Conservation (phyloP, 2,329 filamentous ascomycete species). For the Sporothrix inflata region DNA sequence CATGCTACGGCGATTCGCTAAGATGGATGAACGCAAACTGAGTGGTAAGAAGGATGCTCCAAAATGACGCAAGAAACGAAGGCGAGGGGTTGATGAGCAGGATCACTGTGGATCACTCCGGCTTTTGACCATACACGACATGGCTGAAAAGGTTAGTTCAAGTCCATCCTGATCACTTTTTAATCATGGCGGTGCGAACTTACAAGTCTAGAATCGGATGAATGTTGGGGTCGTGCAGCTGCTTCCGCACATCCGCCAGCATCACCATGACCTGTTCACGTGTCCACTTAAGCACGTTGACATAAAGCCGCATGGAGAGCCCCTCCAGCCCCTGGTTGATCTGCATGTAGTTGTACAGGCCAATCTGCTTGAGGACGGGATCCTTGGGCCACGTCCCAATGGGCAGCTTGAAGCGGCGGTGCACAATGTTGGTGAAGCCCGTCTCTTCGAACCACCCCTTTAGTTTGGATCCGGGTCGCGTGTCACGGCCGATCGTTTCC, state of each 20-base stretch:
- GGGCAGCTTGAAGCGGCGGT: constrained; percentile 51
- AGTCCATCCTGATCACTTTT: neutral
- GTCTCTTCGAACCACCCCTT: constrained; percentile 48
- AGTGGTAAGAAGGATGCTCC: neutral
- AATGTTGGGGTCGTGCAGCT: constrained; percentile 32
- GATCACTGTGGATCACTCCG: neutral
- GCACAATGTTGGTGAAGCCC: constrained; percentile 54
- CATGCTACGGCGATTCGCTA: neutral
- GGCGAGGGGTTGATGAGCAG: neutral
- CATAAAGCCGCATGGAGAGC: constrained; percentile 33
- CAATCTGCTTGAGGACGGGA: constrained; percentile 48
- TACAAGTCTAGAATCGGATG: constrained; percentile 34
- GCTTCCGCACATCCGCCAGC: constrained; percentile 32
- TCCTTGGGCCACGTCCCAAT: constrained; percentile 53
- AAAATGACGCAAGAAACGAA: neutral
- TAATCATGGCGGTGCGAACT: neutral
- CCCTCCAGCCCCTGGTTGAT: constrained; percentile 33
- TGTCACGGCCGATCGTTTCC: constrained; percentile 32
- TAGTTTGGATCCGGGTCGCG: constrained; percentile 38
- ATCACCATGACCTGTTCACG: constrained; percentile 32
- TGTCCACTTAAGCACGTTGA: constrained; percentile 37
- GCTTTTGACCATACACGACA: constrained; percentile 34
- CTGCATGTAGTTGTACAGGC: constrained; percentile 31
- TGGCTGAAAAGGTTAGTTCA: constrained; percentile 24
- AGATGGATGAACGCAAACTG: neutral